Evolutionary conservation across 495 filamentous ascomycete genomes (phyloP).

Genomic region (Aspergillus saccharolyticus): DNA sequence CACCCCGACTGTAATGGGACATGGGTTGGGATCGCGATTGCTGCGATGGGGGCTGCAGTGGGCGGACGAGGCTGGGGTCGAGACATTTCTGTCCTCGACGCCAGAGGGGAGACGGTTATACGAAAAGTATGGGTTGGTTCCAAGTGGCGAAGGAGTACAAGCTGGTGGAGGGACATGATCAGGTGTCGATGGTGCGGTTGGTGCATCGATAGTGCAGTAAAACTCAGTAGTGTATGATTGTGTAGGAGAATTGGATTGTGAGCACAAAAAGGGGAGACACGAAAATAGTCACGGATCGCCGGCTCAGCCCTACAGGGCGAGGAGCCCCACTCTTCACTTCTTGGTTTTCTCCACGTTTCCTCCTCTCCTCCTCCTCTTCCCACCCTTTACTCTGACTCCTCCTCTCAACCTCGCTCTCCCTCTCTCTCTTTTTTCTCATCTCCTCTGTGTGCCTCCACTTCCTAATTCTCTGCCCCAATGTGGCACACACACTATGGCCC

Average conservation of each 20-base stretch:
- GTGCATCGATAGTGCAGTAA: background rate
- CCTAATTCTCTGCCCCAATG: background rate
- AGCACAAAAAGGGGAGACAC: background rate
- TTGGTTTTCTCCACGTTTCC: background rate
- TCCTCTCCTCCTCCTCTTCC: background rate
- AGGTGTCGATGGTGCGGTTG: conserved; percentile 12
- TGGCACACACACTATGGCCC: background rate
- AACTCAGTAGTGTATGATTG: background rate
- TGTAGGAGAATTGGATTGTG: background rate
- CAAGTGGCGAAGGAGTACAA: conserved; percentile 4
- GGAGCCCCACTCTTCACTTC: background rate
- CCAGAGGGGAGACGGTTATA: conserved; percentile 9
- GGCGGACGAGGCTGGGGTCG: conserved; percentile 7
- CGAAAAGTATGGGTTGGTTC: conserved; percentile 10
- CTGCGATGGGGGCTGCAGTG: conserved; percentile 9
- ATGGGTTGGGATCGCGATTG: conserved; percentile 2
- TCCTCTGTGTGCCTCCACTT: background rate
- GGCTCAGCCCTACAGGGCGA: conserved; percentile 23
- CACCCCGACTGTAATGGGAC: conserved; percentile 8
- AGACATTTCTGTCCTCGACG: conserved; percentile 8
- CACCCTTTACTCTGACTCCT: background rate
- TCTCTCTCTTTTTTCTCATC: background rate
- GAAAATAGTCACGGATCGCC: conserved; percentile 4
- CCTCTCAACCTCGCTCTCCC: background rate
- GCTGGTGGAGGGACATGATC: conserved; percentile 6